Percentiles rank a stretch among this genome's conserved stretches.
Conservation (phyloP, 192 early-diverging fungal genomes). For the Cetraspora pellucida region DNA sequence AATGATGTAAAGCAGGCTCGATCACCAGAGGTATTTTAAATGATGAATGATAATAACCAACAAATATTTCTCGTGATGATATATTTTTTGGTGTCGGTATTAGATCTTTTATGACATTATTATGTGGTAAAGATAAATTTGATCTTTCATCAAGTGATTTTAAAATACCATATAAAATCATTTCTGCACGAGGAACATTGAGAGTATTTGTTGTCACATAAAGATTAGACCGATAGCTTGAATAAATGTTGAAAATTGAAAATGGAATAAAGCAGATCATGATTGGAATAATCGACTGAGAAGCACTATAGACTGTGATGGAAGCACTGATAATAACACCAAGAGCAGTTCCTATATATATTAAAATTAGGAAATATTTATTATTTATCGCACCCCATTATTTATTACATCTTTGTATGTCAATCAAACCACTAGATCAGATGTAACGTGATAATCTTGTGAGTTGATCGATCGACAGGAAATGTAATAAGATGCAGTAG, state of each 20-base stretch:
- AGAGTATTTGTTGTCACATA: conserved; percentile 64
- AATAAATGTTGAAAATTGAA: conserved; percentile 68
- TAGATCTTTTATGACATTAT: conserved; percentile 7
- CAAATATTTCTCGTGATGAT: conserved; percentile 52
- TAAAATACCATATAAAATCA: conserved; percentile 43
- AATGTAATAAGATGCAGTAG: no score
- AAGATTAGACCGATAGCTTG: conserved; percentile 69
- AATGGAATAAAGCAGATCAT: conserved; percentile 71
- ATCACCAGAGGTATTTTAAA: conserved; percentile 50
- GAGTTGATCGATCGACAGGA: no score
- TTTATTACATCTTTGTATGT: not conserved
- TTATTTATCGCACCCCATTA: conserved; percentile 13
- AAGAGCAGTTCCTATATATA: conserved; percentile 43
- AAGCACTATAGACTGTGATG: conserved; percentile 37
- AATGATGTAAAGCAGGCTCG: conserved; percentile 49
- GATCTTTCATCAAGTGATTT: conserved; percentile 26
- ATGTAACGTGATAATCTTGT: no score
- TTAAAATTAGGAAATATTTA: conserved; percentile 4
- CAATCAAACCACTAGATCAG: no score
- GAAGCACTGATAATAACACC: conserved; percentile 48
- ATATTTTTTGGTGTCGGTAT: conserved; percentile 43
- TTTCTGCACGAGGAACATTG: conserved; percentile 57
- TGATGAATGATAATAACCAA: conserved; percentile 46
- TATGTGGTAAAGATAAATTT: not conserved
- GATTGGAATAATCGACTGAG: conserved; percentile 54